Base-by-base conservation (phyloP, 78 protist species). In the Cyanophora paradoxa region DNA sequence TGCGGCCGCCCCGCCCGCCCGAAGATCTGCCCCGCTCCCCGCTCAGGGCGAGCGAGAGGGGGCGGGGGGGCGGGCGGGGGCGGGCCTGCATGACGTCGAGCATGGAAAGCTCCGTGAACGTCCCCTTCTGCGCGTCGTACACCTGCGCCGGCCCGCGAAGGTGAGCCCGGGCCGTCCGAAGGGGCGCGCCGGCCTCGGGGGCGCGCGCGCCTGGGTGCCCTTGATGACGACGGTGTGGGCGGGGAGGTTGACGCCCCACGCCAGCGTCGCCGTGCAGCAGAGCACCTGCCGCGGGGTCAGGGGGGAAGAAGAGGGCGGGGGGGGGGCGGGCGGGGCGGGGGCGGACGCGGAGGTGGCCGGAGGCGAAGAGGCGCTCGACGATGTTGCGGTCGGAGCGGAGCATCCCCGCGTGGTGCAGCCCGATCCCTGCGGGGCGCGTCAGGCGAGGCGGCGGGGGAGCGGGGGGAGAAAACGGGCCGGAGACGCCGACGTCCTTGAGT, bases 1-100 rank as follows among this genome's bases (percentile, higher is more conserved):
- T 97, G 99, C 33, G 99, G 99, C 30, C 99, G 90, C 19, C 99
- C 99, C 0, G 99, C 99, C 14, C 99, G 92, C 22, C 99, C 98
- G 57, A 92, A 93, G 52, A 90, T 87, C 76, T 97, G n/a, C n/a
- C n/a, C n/a, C n/a, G n/a, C n/a, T n/a, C n/a, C n/a, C n/a, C n/a
- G n/a, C n/a, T n/a, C n/a, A n/a, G n/a, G n/a, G n/a, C n/a, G n/a
- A n/a, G n/a, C n/a, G n/a, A n/a, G n/a, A n/a, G n/a, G n/a, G n/a
- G n/a, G n/a, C n/a, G n/a, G n/a, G n/a, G n/a, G n/a, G n/a, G n/a
- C n/a, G n/a, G n/a, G n/a, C n/a, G n/a, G n/a, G n/a, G n/a, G n/a
- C n/a, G n/a, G n/a, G n/a, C n/a, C n/a, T n/a, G 99, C 94, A 77
- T 81, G 54, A 97, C 97, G 64, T 97, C 99, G 20, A 95, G 86